phyloP scores from a whole-genome alignment of 2,329 filamentous ascomycete genomes.

The Monosporascus sp. region DNA sequence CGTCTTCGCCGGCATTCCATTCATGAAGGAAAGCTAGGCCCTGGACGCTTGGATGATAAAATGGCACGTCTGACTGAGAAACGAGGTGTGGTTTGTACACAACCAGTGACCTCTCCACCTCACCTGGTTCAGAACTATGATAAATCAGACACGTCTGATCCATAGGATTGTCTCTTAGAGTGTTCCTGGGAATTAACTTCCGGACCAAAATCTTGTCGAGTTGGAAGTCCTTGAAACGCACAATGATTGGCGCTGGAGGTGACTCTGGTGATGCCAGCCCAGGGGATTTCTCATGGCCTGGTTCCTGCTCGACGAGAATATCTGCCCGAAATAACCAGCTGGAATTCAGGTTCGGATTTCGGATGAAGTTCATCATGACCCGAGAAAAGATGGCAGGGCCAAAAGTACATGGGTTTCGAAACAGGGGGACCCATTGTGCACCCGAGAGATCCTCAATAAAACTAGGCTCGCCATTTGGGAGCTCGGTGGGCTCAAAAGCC shows the following conservation, averaged over 20 bases:
- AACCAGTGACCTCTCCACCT: conserved; percentile 49
- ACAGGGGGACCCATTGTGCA: conserved; percentile 48
- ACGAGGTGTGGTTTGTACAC: conserved; percentile 73
- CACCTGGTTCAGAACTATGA: conserved; percentile 23
- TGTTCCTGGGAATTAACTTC: conserved; percentile 76
- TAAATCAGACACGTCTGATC: conserved; percentile 82
- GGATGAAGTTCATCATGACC: conserved; percentile 69
- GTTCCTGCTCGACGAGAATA: conserved; percentile 53
- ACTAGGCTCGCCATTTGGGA: conserved; percentile 26
- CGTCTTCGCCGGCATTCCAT: conserved; percentile 39
- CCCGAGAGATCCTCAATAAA: conserved; percentile 30
- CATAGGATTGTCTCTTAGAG: conserved; percentile 65
- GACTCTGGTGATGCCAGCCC: conserved; percentile 16
- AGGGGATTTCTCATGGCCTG: conserved; percentile 24
- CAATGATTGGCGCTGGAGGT: conserved; percentile 27
- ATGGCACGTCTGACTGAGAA: conserved; percentile 62
- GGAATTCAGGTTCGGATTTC: conserved; percentile 76
- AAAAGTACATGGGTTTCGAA: conserved; percentile 56
- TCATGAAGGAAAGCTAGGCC: conserved; percentile 72
- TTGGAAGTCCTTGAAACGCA: conserved; percentile 39
- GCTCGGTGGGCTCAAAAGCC: conserved; percentile 30
- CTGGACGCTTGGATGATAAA: conserved; percentile 77
- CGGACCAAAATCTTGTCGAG: conserved; percentile 65
- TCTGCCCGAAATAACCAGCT: conserved; percentile 75
- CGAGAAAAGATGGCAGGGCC: conserved; percentile 54